Evolutionary conservation across 345 rosid species (phyloP).

Genomic region (Fremontodendron californicum): DNA sequence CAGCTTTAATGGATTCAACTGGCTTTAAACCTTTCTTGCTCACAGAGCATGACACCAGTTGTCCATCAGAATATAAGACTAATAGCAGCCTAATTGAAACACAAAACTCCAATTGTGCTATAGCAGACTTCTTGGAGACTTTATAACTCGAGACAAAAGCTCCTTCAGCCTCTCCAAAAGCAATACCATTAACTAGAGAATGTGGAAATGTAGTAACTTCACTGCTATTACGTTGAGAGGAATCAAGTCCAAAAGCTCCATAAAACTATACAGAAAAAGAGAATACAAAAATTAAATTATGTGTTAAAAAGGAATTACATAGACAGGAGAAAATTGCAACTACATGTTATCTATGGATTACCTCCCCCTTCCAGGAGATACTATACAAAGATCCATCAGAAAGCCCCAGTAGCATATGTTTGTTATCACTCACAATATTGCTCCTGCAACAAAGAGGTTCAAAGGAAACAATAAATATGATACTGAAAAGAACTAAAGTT

Average conservation of each 20-base stretch:
- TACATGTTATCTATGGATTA: conserved; percentile 28
- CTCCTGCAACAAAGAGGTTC: conserved; percentile 51
- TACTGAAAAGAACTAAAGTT: neutral
- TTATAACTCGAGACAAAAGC: conserved; percentile 26
- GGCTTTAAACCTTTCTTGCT: conserved; percentile 84
- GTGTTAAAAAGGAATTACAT: neutral
- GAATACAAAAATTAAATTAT: conserved; percentile 2
- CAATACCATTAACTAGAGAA: conserved; percentile 51
- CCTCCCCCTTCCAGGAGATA: conserved; percentile 99
- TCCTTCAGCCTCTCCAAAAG: conserved; percentile 41
- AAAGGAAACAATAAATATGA: conserved; percentile 14
- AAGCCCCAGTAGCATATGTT: conserved; percentile 81
- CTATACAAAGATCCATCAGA: conserved; percentile 77
- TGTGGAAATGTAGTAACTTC: conserved; percentile 32
- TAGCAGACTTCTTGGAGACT: conserved; percentile 39
- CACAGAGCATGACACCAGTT: conserved; percentile 64
- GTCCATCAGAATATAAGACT: conserved; percentile 73
- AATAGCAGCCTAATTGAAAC: conserved; percentile 60
- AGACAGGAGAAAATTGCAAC: neutral
- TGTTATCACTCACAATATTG: conserved; percentile 73
- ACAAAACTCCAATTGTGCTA: conserved; percentile 72
- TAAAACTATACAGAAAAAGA: conserved; percentile 49
- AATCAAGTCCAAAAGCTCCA: conserved; percentile 69
- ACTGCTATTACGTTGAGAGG: conserved; percentile 27
- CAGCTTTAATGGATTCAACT: conserved; percentile 62